Percentiles rank a stretch among this genome's conserved stretches.
These are phyloP conservation scores for Rhododendron ovatum DNA, from an alignment of 148 eudicot genomes.

Conservation along the genomic window DNA sequence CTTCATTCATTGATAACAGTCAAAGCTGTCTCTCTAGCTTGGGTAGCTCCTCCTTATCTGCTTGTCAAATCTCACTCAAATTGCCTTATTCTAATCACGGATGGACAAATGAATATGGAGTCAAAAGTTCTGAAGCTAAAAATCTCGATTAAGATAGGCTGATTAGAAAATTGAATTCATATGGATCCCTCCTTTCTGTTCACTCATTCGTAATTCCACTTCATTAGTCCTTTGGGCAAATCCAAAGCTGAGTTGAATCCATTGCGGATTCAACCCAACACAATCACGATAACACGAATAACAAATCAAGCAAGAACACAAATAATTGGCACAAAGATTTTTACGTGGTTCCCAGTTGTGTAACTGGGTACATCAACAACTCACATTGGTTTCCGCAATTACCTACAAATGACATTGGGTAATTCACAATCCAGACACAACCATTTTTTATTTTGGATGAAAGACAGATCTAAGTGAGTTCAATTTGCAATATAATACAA, in stretches of 20 bases:
- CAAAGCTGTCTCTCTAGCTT: not conserved
- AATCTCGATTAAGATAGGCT: not conserved
- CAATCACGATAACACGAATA: not conserved
- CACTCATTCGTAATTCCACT: not conserved
- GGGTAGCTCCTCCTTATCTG: not conserved
- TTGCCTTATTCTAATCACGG: not conserved
- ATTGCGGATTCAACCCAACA: not conserved
- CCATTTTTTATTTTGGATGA: not conserved
- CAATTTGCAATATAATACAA: not conserved
- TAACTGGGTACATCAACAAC: not conserved
- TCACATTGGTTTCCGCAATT: not conserved
- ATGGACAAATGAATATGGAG: not conserved
- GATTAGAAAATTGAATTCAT: not conserved
- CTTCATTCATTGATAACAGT: not conserved
- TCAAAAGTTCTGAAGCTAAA: not conserved
- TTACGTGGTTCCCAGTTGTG: not conserved
- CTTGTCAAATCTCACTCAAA: not conserved
- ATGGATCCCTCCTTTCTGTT: not conserved
- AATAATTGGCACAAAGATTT: not conserved
- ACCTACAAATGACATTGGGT: not conserved
- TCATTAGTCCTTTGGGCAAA: not conserved
- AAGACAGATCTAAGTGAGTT: conserved; percentile 9
- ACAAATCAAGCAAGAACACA: not conserved
- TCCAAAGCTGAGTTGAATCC: not conserved
- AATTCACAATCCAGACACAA: not conserved